These are phyloP conservation scores for Phytopythium boreale DNA, from an alignment of 352 stramenopile genomes.

Conservation along the genomic window DNA sequence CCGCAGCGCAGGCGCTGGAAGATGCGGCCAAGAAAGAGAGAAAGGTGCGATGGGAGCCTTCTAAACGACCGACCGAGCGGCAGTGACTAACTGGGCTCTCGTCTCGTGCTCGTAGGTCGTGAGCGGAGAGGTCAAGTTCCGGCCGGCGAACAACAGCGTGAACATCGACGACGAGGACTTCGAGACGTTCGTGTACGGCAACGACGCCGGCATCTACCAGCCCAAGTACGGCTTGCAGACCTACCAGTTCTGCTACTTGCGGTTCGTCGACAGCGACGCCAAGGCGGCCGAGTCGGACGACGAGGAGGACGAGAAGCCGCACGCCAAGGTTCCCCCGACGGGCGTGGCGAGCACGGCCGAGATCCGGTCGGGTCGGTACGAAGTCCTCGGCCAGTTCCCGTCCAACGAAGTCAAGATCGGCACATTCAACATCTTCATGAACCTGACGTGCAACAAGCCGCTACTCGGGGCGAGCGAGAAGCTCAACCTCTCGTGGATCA, in stretches of 20 bases:
- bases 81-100: no score
- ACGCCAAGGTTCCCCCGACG: background rate
- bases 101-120: constrained; percentile 20
- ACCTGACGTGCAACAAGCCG: constrained; percentile 37
- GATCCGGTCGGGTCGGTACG: constrained; percentile 19
- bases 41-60: no score
- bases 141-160: constrained; percentile 36
- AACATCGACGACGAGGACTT: constrained; percentile 13
- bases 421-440: constrained; percentile 64
- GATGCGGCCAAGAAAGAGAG: no score
- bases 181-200: constrained; percentile 48
- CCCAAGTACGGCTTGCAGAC: constrained; percentile 52
- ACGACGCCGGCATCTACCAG: constrained; percentile 50
- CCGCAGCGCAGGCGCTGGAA: no score
- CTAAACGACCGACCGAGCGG: no score
- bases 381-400: constrained; percentile 37
- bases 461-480: constrained; percentile 36
- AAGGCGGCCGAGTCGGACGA: constrained; percentile 4
- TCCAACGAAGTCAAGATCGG: constrained; percentile 51
- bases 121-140: constrained; percentile 42
- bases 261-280: constrained; percentile 27
- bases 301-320: background rate
- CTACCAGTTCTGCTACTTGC: constrained; percentile 57
- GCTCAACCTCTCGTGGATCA: constrained; percentile 43
- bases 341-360: background rate